Percentiles rank a stretch among this genome's conserved stretches.
These are phyloP conservation scores for Amesomyces nigricolor DNA, from an alignment of 2,329 filamentous ascomycete genomes.

Conservation along the genomic window DNA sequence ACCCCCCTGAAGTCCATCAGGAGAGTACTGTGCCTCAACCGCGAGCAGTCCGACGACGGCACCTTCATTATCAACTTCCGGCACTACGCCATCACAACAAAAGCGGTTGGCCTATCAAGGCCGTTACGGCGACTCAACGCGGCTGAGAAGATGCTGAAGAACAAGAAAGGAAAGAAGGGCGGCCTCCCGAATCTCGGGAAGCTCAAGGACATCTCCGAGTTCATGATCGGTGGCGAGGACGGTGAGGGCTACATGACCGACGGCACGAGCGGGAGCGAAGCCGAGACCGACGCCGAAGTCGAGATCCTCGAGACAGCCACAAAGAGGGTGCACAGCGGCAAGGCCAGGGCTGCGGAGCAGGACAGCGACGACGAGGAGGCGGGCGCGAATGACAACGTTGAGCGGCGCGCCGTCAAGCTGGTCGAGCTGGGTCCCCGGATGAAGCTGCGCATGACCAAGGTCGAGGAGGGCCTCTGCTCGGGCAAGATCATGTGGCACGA, in stretches of 20 bases:
- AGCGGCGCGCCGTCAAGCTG: conserved; percentile 84
- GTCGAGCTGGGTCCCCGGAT: conserved; percentile 89
- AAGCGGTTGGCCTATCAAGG: conserved; percentile 76
- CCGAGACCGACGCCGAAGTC: conserved; percentile 92
- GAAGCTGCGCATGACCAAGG: conserved; percentile 84
- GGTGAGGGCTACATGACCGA: conserved; percentile 83
- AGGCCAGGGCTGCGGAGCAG: conserved; percentile 43
- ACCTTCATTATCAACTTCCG: conserved; percentile 80
- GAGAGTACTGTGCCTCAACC: conserved; percentile 82
- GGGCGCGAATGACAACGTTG: conserved; percentile 54
- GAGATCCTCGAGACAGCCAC: conserved; percentile 67
- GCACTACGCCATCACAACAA: conserved; percentile 93
- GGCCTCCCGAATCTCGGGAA: conserved; percentile 83
- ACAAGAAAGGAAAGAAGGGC: conserved; percentile 58
- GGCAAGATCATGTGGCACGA: conserved; percentile 98
- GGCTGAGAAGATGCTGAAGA: conserved; percentile 69
- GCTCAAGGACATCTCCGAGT: conserved; percentile 90
- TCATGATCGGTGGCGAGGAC: conserved; percentile 76
- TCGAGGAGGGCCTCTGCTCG: conserved; percentile 85
- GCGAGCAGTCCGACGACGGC: conserved; percentile 59
- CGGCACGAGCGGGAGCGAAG: conserved; percentile 76
- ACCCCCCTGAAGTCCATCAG: conserved; percentile 90
- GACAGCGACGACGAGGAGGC: conserved; percentile 40
- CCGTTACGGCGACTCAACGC: conserved; percentile 77
- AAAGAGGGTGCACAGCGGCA: conserved; percentile 52